Evolutionary conservation across 1,139 yeast genomes (phyloP).

Genomic region (Yamadazyma dushanensis): DNA sequence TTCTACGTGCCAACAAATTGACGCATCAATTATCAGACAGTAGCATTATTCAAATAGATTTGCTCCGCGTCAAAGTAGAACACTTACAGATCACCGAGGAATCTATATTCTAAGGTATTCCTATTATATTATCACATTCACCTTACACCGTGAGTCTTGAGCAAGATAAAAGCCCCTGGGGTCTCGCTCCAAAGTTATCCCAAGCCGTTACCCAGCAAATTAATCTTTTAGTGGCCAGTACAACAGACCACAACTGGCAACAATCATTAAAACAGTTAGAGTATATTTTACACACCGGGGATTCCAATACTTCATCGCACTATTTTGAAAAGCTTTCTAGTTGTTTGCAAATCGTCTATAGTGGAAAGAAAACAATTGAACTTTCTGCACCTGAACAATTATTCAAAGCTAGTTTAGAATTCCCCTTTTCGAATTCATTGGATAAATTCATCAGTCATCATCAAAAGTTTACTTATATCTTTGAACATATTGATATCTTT

Average conservation of each 20-base stretch:
- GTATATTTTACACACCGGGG: constrained; percentile 40
- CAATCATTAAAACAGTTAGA: constrained; percentile 46
- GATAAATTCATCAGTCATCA: constrained; percentile 22
- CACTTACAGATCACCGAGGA: neutral
- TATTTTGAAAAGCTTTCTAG: constrained; percentile 9
- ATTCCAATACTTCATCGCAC: constrained; percentile 28
- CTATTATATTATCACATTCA: neutral
- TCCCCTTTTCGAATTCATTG: neutral
- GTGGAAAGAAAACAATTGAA: constrained; percentile 1
- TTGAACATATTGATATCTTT: constrained; percentile 14
- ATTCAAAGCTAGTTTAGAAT: constrained; percentile 16
- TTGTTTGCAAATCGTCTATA: constrained; percentile 7
- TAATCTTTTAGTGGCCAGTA: constrained; percentile 48
- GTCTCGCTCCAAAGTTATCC: constrained; percentile 35
- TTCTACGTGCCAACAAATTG: neutral
- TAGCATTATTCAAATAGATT: neutral
- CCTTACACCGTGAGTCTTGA: constrained; percentile 14
- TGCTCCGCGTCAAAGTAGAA: neutral
- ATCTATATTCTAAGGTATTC: constrained; percentile 1
- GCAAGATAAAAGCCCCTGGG: constrained; percentile 21
- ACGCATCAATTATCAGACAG: neutral
- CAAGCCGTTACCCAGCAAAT: constrained; percentile 55
- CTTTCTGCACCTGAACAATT: constrained; percentile 18
- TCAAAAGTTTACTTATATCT: constrained; percentile 19
- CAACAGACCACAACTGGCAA: constrained; percentile 41